Conservation (phyloP, 306 rosid genomes). For the Cotoneaster glaucophyllus region DNA sequence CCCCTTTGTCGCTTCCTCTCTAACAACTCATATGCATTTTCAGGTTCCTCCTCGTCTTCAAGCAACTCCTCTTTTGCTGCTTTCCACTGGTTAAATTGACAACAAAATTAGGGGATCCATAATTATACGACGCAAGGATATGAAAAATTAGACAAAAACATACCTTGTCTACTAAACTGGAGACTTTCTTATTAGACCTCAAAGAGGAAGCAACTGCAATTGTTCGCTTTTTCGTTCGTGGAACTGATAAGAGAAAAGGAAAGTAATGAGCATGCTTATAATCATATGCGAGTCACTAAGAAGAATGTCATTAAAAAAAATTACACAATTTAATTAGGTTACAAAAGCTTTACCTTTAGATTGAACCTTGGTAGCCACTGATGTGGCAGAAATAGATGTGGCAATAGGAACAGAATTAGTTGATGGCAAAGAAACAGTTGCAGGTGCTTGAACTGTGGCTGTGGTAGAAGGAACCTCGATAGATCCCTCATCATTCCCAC, state of each 20-base stretch:
- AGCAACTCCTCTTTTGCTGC: slow-evolving; percentile 97
- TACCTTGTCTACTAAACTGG: slow-evolving; percentile 89
- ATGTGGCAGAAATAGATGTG: slow-evolving; percentile 28
- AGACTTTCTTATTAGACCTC: slow-evolving; percentile 91
- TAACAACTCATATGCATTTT: slow-evolving; percentile 54
- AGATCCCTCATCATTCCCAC: slow-evolving; percentile 34
- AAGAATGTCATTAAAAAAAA: slow-evolving; percentile 1
- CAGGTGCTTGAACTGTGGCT: slow-evolving; percentile 40
- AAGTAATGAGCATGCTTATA: not conserved
- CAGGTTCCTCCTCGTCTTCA: slow-evolving; percentile 91
- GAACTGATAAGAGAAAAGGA: slow-evolving; percentile 31
- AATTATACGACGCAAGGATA: not conserved
- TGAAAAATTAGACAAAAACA: not conserved
- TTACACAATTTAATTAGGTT: not conserved
- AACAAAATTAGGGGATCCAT: not conserved
- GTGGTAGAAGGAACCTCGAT: slow-evolving; percentile 45
- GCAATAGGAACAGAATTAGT: slow-evolving; percentile 31
- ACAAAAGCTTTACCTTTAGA: slow-evolving; percentile 60
- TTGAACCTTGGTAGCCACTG: slow-evolving; percentile 52
- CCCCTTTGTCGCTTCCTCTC: slow-evolving; percentile 90
- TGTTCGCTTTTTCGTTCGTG: slow-evolving; percentile 56
- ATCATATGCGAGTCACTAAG: not conserved
- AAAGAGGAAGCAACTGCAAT: slow-evolving; percentile 70
- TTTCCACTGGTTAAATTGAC: slow-evolving; percentile 62
- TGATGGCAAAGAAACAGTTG: slow-evolving; percentile 32